These are phyloP conservation scores for Salvia miltiorrhiza DNA, from an alignment of 257 asterid genomes.

Conservation along the genomic window DNA sequence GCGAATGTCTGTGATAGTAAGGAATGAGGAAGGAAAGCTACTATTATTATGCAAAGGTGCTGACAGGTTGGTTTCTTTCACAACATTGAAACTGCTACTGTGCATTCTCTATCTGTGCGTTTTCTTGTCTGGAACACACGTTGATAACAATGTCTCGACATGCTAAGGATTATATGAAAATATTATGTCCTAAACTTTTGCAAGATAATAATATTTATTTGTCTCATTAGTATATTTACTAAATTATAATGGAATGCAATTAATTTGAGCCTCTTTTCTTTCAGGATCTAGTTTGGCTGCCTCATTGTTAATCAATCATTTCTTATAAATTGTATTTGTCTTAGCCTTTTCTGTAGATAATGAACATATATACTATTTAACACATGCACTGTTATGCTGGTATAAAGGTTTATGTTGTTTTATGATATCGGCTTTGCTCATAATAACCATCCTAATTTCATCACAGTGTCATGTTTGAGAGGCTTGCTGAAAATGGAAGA, in stretches of 20 bases:
- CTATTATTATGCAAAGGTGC: slow-evolving; percentile 71
- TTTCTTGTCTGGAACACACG: neutral
- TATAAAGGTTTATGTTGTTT: neutral
- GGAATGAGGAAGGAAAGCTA: slow-evolving; percentile 60
- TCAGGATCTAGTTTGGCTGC: neutral
- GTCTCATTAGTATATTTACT: neutral
- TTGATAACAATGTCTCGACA: neutral
- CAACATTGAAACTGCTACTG: neutral
- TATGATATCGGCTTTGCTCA: neutral
- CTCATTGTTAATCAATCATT: neutral
- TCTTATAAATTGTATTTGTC: neutral
- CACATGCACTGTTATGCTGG: neutral
- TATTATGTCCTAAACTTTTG: neutral
- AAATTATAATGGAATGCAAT: neutral
- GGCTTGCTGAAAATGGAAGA: slow-evolving; percentile 47
- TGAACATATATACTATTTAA: too few relatives aligned
- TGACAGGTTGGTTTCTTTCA: slow-evolving; percentile 55
- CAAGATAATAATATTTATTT: neutral
- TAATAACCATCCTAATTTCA: neutral
- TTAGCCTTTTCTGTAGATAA: neutral
- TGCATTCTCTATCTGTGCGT: neutral
- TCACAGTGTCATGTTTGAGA: slow-evolving; percentile 63
- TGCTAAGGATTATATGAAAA: neutral
- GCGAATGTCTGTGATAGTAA: slow-evolving; percentile 68
- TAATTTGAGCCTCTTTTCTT: neutral